A percentile compares a stretch with the other conserved stretches of the same genome.
These are phyloP conservation scores for Aquilaria yunnanensis DNA, from an alignment of 345 rosid species.

Conservation along the genomic window DNA sequence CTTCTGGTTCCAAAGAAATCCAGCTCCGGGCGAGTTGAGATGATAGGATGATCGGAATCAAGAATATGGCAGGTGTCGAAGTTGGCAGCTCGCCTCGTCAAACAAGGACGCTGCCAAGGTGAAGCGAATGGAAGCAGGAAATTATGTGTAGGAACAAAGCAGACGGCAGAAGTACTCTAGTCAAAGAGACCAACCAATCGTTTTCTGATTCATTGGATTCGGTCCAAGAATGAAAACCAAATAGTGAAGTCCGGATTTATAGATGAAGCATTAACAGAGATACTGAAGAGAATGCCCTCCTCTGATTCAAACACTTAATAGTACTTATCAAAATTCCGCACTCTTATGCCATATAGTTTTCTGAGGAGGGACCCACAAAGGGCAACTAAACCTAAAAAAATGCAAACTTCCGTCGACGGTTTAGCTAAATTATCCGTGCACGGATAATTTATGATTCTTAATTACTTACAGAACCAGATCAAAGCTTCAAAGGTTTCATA, in stretches of 20 bases:
- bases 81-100: slow-evolving; percentile 24
- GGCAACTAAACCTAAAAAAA: slow-evolving; percentile 11
- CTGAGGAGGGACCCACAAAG: slow-evolving; percentile 9
- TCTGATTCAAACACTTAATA: slow-evolving; percentile 8
- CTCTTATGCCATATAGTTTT: slow-evolving; percentile 6
- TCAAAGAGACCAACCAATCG: not conserved
- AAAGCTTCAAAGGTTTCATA: no score
- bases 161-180: not conserved
- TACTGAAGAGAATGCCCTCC: not conserved
- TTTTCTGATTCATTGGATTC: no score
- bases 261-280: not conserved
- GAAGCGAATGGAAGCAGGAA: slow-evolving; percentile 3
- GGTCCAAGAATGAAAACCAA: not conserved
- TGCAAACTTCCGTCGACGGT: slow-evolving; percentile 4
- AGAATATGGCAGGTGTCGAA: slow-evolving; percentile 36
- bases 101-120: slow-evolving; percentile 52
- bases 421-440: slow-evolving; percentile 19
- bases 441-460: slow-evolving; percentile 9
- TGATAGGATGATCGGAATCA: slow-evolving; percentile 35
- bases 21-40: slow-evolving; percentile 29
- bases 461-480: no score
- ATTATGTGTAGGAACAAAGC: not conserved
- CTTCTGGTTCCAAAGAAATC: slow-evolving; percentile 40
- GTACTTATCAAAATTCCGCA: slow-evolving; percentile 17
- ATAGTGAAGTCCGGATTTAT: not conserved